Conservation (phyloP, 1,139 yeast species). For the Eremothecium coryli region DNA sequence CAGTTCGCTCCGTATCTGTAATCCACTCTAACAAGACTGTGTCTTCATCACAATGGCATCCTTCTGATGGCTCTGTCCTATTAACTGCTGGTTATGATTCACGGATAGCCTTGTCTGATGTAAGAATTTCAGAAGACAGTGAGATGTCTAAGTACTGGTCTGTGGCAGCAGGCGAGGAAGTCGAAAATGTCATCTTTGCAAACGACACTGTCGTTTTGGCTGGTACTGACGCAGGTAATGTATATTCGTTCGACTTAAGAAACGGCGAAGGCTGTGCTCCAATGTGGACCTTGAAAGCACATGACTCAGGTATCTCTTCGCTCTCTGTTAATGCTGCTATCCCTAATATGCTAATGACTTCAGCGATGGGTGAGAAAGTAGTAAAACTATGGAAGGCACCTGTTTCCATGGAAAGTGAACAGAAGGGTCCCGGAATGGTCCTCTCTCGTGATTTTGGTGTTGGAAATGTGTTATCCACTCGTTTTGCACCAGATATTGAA, state of each 20-base stretch:
- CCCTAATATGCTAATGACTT: constrained; percentile 71
- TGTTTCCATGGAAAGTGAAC: constrained; percentile 25
- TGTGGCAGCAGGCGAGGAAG: constrained; percentile 64
- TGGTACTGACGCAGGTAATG: constrained; percentile 87
- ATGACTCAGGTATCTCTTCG: constrained; percentile 85
- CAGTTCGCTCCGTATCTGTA: constrained; percentile 58
- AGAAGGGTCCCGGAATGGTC: constrained; percentile 74
- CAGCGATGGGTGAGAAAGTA: constrained; percentile 84
- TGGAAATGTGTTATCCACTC: constrained; percentile 78
- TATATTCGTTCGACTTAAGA: constrained; percentile 83
- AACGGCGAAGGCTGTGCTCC: constrained; percentile 47
- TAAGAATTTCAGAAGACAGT: constrained; percentile 60
- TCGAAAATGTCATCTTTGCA: constrained; percentile 73
- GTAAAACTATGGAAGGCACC: constrained; percentile 84
- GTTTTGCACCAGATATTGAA: constrained; percentile 83
- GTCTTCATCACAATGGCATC: constrained; percentile 82
- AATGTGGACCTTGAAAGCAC: constrained; percentile 94
- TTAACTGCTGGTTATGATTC: constrained; percentile 93
- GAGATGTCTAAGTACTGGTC: constrained; percentile 55
- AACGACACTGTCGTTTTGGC: constrained; percentile 65
- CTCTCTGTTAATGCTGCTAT: constrained; percentile 60
- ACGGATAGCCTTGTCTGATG: constrained; percentile 69
- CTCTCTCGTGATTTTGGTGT: constrained; percentile 88
- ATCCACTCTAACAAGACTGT: constrained; percentile 56
- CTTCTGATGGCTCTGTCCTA: constrained; percentile 61